Evolutionary conservation across 1,139 yeast species (phyloP).

Genomic region (Diutina mesorugosa): DNA sequence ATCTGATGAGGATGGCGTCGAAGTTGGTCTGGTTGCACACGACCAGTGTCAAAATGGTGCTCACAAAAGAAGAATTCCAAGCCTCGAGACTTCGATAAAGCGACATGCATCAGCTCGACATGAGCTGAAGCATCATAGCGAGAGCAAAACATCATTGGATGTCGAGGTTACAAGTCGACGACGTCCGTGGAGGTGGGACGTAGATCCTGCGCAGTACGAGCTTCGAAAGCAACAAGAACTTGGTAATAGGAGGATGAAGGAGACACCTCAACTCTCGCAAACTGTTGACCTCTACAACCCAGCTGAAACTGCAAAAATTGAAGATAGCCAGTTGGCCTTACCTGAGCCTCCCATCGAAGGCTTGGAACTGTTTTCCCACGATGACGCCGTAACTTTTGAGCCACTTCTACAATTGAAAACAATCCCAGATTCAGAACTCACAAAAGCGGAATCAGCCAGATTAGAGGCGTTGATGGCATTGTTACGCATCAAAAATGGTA

Average conservation of each 20-base stretch:
- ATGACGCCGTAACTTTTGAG: conserved; percentile 65
- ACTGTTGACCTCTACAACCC: background rate
- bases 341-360: conserved; percentile 7
- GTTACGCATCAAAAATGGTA: conserved; percentile 67
- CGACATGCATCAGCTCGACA: background rate
- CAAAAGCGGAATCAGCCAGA: conserved; percentile 44
- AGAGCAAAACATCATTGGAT: background rate
- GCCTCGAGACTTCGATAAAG: background rate
- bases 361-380: conserved; percentile 13
- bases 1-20: background rate
- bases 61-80: background rate
- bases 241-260: conserved; percentile 5
- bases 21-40: background rate
- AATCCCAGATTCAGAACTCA: conserved; percentile 12
- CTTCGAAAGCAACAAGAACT: conserved; percentile 5
- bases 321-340: conserved; percentile 4
- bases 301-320: too few species aligned
- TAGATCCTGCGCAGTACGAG: conserved; percentile 21
- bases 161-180: background rate
- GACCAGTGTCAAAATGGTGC: background rate
- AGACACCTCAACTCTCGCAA: background rate
- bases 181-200: conserved; percentile 16
- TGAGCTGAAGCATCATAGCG: background rate
- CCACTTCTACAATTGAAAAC: conserved; percentile 26
- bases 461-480: conserved; percentile 51